Conservation (phyloP, 805 yeast genomes). For the Debaryomyces maramus region DNA sequence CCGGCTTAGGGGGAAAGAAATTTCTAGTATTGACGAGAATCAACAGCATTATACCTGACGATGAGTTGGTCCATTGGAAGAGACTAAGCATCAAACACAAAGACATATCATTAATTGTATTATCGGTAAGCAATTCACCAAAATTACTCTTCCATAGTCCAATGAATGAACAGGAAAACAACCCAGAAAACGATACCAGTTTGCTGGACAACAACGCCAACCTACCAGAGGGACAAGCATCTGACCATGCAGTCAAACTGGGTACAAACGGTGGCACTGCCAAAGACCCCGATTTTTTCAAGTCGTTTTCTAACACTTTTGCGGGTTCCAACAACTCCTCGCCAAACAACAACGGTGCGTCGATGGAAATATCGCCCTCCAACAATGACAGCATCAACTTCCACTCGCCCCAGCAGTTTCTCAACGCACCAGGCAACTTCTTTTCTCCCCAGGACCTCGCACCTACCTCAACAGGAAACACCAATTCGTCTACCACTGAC, state of each 20-base stretch:
- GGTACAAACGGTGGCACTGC: background rate
- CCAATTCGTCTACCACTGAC: background rate
- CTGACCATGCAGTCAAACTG: constrained; percentile 1
- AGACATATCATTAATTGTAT: constrained; percentile 62
- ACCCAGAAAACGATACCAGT: background rate
- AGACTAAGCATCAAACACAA: constrained; percentile 59
- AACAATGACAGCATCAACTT: constrained; percentile 24
- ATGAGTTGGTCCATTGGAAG: constrained; percentile 79
- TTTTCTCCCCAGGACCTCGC: constrained; percentile 30
- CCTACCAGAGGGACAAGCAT: background rate
- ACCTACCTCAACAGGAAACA: constrained; percentile 6
- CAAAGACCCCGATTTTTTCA: constrained; percentile 17
- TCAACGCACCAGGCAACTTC: constrained; percentile 32
- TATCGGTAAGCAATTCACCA: constrained; percentile 64
- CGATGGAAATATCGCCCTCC: constrained; percentile 31
- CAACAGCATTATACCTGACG: constrained; percentile 76
- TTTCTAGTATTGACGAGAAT: constrained; percentile 68
- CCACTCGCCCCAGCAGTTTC: constrained; percentile 39
- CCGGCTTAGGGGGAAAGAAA: constrained; percentile 50
- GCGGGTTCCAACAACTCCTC: constrained; percentile 21
- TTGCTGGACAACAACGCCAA: background rate
- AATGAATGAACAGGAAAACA: constrained; percentile 10
- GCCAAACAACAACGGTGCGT: constrained; percentile 21
- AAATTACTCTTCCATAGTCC: constrained; percentile 35
- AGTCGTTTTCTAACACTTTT: constrained; percentile 12